A percentile compares a stretch with the other conserved stretches of the same genome.
Conservation (phyloP, 2,329 filamentous ascomycete species). For the Hymenoscyphus albidus region DNA sequence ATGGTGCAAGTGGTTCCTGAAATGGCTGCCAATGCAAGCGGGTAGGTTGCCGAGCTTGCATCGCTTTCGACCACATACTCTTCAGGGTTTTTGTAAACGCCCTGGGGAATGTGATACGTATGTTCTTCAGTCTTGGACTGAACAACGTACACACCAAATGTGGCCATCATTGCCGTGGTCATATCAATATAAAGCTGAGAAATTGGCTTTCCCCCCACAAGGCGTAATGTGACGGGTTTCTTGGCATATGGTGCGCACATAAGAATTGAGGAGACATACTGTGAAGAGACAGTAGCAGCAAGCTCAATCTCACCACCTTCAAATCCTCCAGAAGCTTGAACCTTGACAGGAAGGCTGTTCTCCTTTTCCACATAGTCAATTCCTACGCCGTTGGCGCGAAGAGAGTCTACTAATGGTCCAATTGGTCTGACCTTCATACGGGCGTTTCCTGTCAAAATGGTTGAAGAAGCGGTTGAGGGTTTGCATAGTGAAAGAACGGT, state of each 20-base stretch:
- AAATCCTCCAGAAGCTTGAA: conserved; percentile 79
- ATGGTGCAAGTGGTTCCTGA: conserved; percentile 94
- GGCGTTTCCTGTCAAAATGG: conserved; percentile 85
- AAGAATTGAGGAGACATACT: conserved; percentile 94
- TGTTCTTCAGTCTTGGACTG: conserved; percentile 75
- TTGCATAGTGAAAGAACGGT: conserved; percentile 83
- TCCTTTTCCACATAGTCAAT: conserved; percentile 83
- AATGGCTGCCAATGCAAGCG: conserved; percentile 88
- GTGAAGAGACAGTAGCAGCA: conserved; percentile 94
- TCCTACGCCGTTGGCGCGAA: conserved; percentile 79
- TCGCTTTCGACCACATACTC: conserved; percentile 95
- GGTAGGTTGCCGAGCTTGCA: conserved; percentile 95
- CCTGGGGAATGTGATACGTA: conserved; percentile 90
- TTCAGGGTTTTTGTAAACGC: conserved; percentile 74
- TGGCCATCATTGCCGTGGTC: conserved; percentile 96
- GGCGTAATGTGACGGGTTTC: conserved; percentile 79
- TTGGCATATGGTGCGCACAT: conserved; percentile 98
- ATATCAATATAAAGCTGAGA: conserved; percentile 98
- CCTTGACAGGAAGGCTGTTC: conserved; percentile 77
- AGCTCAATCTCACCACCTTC: conserved; percentile 85
- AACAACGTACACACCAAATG: conserved; percentile 80
- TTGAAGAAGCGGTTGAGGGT: conserved; percentile 61
- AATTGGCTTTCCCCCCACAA: conserved; percentile 96
- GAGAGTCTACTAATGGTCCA: conserved; percentile 84
- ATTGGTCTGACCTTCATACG: conserved; percentile 97